Base-by-base conservation (phyloP, 2,329 filamentous ascomycete species). In the Cryphonectria parasitica region DNA sequence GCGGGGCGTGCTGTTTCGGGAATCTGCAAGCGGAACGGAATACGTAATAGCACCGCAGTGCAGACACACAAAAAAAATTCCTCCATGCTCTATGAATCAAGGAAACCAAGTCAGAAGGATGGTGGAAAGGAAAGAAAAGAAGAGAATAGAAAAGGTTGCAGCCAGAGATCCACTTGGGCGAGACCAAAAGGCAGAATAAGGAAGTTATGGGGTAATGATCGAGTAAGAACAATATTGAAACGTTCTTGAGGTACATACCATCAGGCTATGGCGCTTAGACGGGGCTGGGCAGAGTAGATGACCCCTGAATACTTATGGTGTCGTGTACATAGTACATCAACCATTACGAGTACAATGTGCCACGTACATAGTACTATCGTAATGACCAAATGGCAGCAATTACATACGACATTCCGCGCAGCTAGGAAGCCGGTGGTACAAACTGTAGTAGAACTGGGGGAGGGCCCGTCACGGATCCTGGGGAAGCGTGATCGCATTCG, bases 21-120 rank as follows among this genome's bases (percentile, higher is more conserved):
- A 61, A 71, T 71, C 63, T 71, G 67, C 36, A 71, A 60, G 70
- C 70, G 70, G 70, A 43, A 28, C 43, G 34, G 19, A 62, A 67
- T 71, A 71, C 70, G 70, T 71, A 71, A 71, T 66, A 64, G 45
- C n/a, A 39, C 56, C 62, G 41, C 28, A 45, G 41, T 63, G n/a
- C 43, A 69, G 43, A 39, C 65, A n/a, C n/a, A n/a, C 6, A 6
- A 34, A 54, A 66, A 64, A 71, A 56, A 31, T 15, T 11, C 67
- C n/a, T 52, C 3, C 39, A 34, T 45, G 28, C 28, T 19, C 22
- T 61, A 52, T 45, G 31, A 22, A 39, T 31, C 56, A 41, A 49
- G 28, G 43, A 56, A 28, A 49, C 22, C 22, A n/a, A 49, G 45
- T 7, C 45, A 49, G 22, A n/a, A 11, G 19, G 17, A 22, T 17